Base-by-base conservation (phyloP, 106 monocot species). In the Cymbidium sinense region DNA sequence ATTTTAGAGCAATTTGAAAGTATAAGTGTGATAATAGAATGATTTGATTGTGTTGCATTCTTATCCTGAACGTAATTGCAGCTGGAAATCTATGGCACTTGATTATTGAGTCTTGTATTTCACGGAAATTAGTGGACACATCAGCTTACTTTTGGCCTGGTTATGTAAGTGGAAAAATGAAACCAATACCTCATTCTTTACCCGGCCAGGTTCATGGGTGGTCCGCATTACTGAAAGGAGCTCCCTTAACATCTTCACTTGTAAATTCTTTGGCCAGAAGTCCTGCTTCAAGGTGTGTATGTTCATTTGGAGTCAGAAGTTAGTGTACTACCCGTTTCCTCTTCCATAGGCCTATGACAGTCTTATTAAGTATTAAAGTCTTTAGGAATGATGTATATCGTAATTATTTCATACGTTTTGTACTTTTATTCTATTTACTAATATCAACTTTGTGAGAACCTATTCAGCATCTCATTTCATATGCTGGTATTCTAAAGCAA, bases 51-150 rank as follows among this genome's bases (percentile, higher is more conserved):
- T 19, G 50, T 50, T 65, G 29, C 81, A 39, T 77, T 11, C 36
- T 76, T 51, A 78, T 55, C 13, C 73, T 18, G 6, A 58, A 37
- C 36, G 76, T 8, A 70, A 52, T 81, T 85, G 70, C 90, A 99
- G 99, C 83, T 89, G 99, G 99, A 50, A 95, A 99, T 85, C 80
- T 99, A 95, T 73, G 90, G 30, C 99, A 99, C 86, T 83, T 99
- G 81, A 95, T 99, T 86, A 90, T 99, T 74, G 99, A 99, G 86
- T 88, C 95, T 50, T 99, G 99, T 82, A 99, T 99, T 62, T 87
- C 95, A 72, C 61, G 99, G 67, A 90, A 92, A 64, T 83, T 99
- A 70, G 73, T 99, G 75, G 99, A 99, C 43, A 91, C 92, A 43
- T 92, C 99, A 33, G 99, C 90, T 25, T 99, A 99, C 72, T 93